Percentiles rank a stretch among this genome's conserved stretches.
phyloP scores from a whole-genome alignment of 106 monocot genomes.

The Triglochin maritima region DNA sequence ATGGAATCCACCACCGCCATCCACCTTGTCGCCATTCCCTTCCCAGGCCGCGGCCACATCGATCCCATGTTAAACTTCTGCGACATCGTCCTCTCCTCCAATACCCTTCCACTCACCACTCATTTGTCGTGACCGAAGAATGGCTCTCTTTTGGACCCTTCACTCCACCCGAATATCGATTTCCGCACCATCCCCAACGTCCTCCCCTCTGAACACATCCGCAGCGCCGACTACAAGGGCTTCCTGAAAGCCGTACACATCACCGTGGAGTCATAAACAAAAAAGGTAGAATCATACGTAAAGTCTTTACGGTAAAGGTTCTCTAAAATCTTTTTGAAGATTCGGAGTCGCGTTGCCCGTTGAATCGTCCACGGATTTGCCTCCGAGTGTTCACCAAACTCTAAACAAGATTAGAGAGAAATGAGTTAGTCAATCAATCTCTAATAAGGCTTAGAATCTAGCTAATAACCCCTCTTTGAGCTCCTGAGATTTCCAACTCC shows the following conservation, averaged over 20 bases:
- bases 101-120: conserved; percentile 6
- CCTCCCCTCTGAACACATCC: conserved; percentile 49
- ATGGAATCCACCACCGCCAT: not conserved
- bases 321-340: no score
- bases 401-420: no score
- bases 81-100: conserved; percentile 26
- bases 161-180: conserved; percentile 8
- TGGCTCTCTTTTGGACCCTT: conserved; percentile 22
- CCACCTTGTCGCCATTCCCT: conserved; percentile 42
- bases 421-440: no score
- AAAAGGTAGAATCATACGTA: no score
- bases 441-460: no score
- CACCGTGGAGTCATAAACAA: conserved; percentile 32
- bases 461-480: no score
- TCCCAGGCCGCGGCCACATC: conserved; percentile 62
- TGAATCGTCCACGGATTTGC: no score
- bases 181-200: conserved; percentile 54
- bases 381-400: no score
- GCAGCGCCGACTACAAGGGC: conserved; percentile 23
- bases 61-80: conserved; percentile 51
- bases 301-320: no score
- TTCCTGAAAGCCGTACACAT: conserved; percentile 48
- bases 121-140: conserved; percentile 45
- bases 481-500: no score
- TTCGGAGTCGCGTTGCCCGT: no score